phyloP scores from a whole-genome alignment of 768 basidiomycete genomes.

The Rubroboletus pulcherrimus region DNA sequence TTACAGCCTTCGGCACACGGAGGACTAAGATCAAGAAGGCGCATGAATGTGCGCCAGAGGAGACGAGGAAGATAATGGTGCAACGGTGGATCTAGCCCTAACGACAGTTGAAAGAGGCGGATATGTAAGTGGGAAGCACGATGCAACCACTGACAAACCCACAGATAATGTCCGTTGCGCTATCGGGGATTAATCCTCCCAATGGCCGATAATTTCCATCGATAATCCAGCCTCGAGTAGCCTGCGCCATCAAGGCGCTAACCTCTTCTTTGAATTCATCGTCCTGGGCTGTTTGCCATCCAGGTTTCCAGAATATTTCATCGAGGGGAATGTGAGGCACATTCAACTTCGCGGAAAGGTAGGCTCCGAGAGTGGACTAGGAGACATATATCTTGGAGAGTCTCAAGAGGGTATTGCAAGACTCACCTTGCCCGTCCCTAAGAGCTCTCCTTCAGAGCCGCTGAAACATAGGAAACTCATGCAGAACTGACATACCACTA shows the following conservation, averaged over 20 bases:
- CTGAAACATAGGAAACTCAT: not conserved
- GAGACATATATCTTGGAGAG: not conserved
- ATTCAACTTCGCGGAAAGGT: constrained; percentile 41
- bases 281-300: constrained; percentile 36
- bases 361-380: constrained; percentile 46
- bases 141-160: constrained; percentile 13
- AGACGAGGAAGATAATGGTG: constrained; percentile 58
- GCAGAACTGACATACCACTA: constrained; percentile 37
- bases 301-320: constrained; percentile 45
- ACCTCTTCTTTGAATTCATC: constrained; percentile 26
- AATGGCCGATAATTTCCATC: constrained; percentile 44
- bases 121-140: not conserved
- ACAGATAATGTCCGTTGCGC: constrained; percentile 55
- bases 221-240: constrained; percentile 47
- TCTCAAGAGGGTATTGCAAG: too few relatives aligned
- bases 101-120: not conserved
- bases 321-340: constrained; percentile 50
- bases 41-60: constrained; percentile 48
- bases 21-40: constrained; percentile 33
- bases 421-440: constrained; percentile 42
- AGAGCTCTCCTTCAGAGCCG: not conserved
- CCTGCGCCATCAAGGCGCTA: constrained; percentile 21
- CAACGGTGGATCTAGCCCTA: constrained; percentile 70
- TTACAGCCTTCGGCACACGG: constrained; percentile 50
- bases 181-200: constrained; percentile 34